Percentiles rank a stretch among this genome's conserved stretches.
These are phyloP conservation scores for Lentinula sp. DNA, from an alignment of 768 basidiomycete genomes.

Conservation along the genomic window DNA sequence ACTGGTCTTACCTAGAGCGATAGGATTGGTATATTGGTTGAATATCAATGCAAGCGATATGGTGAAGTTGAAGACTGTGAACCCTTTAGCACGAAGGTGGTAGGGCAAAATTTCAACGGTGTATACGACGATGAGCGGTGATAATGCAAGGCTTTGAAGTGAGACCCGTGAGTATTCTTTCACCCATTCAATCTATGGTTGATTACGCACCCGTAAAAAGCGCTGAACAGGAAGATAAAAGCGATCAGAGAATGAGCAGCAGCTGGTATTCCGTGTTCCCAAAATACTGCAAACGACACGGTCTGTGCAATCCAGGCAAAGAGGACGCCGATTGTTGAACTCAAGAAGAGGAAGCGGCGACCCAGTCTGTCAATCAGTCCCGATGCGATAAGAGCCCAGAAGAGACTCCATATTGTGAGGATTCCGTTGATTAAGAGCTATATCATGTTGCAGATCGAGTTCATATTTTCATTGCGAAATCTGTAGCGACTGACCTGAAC, in stretches of 20 bases:
- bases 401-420: conserved; percentile 53
- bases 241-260: conserved; percentile 46
- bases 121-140: conserved; percentile 51
- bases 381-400: conserved; percentile 45
- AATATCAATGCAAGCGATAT: conserved; percentile 49
- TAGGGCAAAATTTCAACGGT: conserved; percentile 63
- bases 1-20: conserved; percentile 34
- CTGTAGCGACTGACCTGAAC: conserved; percentile 11
- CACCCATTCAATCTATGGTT: neutral
- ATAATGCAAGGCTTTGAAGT: conserved; percentile 39
- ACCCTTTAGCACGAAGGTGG: conserved; percentile 55
- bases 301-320: conserved; percentile 45
- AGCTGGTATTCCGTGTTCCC: conserved; percentile 18
- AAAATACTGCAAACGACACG: conserved; percentile 35
- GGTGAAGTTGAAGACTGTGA: conserved; percentile 46
- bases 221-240: conserved; percentile 56
- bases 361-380: conserved; percentile 45
- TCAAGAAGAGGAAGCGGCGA: conserved; percentile 45
- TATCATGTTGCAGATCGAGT: conserved; percentile 8
- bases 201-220: conserved; percentile 35
- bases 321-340: conserved; percentile 32
- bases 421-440: conserved; percentile 59
- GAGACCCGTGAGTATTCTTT: neutral
- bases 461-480: too few species aligned
- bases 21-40: conserved; percentile 56